These are phyloP conservation scores for Hymenoscyphus infarciens DNA, from an alignment of 2,329 filamentous ascomycete species.

Conservation along the genomic window DNA sequence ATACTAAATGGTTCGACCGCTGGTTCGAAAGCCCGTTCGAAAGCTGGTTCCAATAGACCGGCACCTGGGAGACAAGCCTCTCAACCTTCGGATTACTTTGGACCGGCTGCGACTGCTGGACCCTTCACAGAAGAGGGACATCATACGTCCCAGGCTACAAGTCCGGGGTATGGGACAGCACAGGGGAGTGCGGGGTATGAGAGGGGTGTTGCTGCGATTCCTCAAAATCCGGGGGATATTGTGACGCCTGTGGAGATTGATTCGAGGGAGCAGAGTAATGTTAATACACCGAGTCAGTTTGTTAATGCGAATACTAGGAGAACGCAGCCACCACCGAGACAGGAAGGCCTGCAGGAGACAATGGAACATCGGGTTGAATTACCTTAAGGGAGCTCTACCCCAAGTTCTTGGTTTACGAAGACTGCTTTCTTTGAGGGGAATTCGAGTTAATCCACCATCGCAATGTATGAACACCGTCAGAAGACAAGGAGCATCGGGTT, in stretches of 20 bases:
- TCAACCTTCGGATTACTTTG: conserved; percentile 32
- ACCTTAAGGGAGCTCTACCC: conserved; percentile 35
- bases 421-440: too few relatives aligned
- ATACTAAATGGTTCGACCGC: conserved; percentile 10
- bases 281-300: conserved; percentile 18
- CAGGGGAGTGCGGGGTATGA: conserved; percentile 34
- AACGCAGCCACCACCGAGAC: conserved; percentile 10
- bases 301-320: background rate
- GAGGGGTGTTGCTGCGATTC: conserved; percentile 43
- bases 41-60: background rate
- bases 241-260: conserved; percentile 53
- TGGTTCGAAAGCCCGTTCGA: conserved; percentile 6
- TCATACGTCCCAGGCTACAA: background rate
- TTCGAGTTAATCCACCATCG: too few relatives aligned
- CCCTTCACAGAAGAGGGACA: conserved; percentile 37
- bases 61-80: background rate
- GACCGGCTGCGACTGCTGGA: conserved; percentile 40
- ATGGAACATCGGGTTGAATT: conserved; percentile 43
- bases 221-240: conserved; percentile 49
- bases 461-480: too few relatives aligned
- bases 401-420: too few relatives aligned
- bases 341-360: conserved; percentile 27
- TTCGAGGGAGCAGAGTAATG: conserved; percentile 30
- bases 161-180: conserved; percentile 19
- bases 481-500: too few relatives aligned